These are phyloP conservation scores for Macrophomina pseudophaseolina DNA, from an alignment of 2,329 filamentous ascomycete genomes.

Conservation along the genomic window DNA sequence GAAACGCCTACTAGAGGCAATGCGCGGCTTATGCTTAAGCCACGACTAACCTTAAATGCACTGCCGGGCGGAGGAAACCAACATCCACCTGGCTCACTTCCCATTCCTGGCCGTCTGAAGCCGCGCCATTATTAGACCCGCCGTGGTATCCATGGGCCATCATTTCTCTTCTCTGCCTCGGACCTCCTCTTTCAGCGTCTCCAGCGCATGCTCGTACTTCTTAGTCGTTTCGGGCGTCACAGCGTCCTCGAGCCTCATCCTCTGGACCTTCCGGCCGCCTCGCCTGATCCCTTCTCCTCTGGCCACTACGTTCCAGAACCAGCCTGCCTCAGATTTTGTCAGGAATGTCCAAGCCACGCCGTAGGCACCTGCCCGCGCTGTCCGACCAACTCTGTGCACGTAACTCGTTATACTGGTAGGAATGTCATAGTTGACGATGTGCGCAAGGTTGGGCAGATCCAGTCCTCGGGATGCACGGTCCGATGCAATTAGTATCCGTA, in stretches of 20 bases:
- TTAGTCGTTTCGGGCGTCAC: conserved; percentile 49
- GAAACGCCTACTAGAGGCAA: background rate
- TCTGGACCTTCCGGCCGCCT: conserved; percentile 49
- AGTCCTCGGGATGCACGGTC: conserved; percentile 93
- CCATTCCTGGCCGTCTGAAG: background rate
- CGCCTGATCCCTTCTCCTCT: conserved; percentile 59
- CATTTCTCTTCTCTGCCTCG: conserved; percentile 32
- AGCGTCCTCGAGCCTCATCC: conserved; percentile 49
- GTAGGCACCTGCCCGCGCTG: conserved; percentile 76
- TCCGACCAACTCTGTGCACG: conserved; percentile 89
- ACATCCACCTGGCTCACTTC: background rate
- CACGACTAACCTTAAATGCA: background rate
- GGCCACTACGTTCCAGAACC: conserved; percentile 89
- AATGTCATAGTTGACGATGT: conserved; percentile 94
- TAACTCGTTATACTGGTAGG: conserved; percentile 82
- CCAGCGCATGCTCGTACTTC: conserved; percentile 61
- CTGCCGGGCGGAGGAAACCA: background rate
- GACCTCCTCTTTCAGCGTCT: conserved; percentile 67
- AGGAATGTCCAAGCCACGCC: conserved; percentile 89
- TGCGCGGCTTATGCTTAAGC: background rate
- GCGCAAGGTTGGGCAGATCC: conserved; percentile 76
- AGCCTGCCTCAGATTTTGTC: conserved; percentile 79
- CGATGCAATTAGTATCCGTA: conserved; percentile 83
- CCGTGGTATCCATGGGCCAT: background rate
- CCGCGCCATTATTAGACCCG: background rate